Conservation (phyloP, 495 filamentous ascomycete genomes). For the Penicillium dipodomyicola region DNA sequence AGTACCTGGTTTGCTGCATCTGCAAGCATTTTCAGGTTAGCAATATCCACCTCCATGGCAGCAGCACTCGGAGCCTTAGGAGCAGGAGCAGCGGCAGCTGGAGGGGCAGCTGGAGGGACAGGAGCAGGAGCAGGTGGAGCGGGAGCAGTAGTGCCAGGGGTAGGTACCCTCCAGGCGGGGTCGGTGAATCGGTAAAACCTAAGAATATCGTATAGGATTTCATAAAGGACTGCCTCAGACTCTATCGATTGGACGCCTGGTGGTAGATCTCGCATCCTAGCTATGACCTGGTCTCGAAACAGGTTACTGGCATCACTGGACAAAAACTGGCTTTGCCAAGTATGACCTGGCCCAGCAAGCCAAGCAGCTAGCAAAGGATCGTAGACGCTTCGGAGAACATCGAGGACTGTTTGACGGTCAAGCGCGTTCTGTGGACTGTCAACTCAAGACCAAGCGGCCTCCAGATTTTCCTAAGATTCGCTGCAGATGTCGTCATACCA, state of each 20-base stretch:
- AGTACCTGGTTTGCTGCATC: no score
- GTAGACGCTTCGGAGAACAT: neutral
- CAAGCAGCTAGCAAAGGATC: neutral
- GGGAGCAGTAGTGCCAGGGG: neutral
- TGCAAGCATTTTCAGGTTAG: no score
- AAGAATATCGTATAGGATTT: neutral
- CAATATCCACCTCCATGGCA: no score
- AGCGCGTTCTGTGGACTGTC: neutral
- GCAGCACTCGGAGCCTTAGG: no score
- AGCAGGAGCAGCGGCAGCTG: neutral
- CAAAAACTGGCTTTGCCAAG: neutral
- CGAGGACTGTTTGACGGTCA: neutral
- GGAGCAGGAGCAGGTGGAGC: neutral
- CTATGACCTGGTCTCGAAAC: neutral
- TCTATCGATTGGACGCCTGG: neutral
- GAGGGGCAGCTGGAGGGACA: no score
- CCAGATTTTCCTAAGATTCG: neutral
- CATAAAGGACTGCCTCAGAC: neutral
- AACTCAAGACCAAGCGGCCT: neutral
- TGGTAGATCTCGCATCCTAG: neutral
- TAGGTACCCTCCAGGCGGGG: neutral
- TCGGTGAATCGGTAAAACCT: neutral
- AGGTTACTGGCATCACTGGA: fast-evolving
- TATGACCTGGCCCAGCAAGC: neutral
- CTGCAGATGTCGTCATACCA: neutral